Evolutionary conservation across 1,139 yeast species (phyloP).

Genomic region (Geotrichum citri-aurantii): DNA sequence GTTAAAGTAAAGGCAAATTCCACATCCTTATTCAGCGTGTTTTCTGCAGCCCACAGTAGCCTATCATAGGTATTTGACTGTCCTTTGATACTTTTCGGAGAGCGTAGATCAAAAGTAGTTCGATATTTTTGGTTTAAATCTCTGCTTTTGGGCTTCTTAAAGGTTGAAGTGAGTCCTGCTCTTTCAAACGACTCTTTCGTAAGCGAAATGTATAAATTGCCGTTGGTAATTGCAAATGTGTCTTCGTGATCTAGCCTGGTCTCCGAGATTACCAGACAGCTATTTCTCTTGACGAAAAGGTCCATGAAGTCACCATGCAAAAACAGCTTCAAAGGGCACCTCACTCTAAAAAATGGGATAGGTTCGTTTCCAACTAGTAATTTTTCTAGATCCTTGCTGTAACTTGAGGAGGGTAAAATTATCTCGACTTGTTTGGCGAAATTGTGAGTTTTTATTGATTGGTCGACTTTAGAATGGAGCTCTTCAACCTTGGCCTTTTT

Average conservation of each 20-base stretch:
- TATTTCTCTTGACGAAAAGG: slow-evolving; percentile 15
- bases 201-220: slow-evolving; percentile 32
- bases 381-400: not conserved
- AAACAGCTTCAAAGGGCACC: slow-evolving; percentile 12
- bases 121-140: slow-evolving; percentile 4
- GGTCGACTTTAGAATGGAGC: not conserved
- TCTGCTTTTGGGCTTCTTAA: slow-evolving; percentile 9
- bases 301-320: slow-evolving; percentile 12
- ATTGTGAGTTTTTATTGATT: slow-evolving; percentile 17
- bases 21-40: slow-evolving; percentile 8
- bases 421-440: slow-evolving; percentile 19
- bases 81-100: slow-evolving; percentile 4
- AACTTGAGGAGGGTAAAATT: slow-evolving; percentile 4
- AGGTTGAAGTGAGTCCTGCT: slow-evolving; percentile 30
- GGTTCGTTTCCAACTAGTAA: not conserved
- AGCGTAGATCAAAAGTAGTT: slow-evolving; percentile 22
- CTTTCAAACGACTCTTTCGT: slow-evolving; percentile 32
- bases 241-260: slow-evolving; percentile 34
- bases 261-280: slow-evolving; percentile 22
- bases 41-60: slow-evolving; percentile 37
- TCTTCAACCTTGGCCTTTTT: slow-evolving; percentile 1
- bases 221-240: slow-evolving; percentile 29
- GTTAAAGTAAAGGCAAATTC: slow-evolving; percentile 8
- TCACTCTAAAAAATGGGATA: slow-evolving; percentile 6
- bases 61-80: slow-evolving; percentile 30